phyloP scores from a whole-genome alignment of 2,329 filamentous ascomycete species.

The Coleophoma eucalyptorum region DNA sequence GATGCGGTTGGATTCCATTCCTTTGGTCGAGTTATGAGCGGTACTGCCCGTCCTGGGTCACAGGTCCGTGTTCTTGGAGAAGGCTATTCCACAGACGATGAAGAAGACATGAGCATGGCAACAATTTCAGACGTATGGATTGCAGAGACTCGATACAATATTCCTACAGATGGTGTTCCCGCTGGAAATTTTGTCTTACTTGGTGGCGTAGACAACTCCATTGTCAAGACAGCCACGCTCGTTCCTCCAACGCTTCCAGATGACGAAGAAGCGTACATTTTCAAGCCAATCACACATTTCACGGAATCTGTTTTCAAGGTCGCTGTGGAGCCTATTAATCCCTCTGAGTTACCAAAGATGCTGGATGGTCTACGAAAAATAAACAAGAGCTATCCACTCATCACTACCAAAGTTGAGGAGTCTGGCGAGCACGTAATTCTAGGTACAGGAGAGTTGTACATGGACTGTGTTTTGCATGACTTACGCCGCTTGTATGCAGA shows the following conservation, averaged over 20 bases:
- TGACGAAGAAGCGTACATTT: conserved; percentile 91
- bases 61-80: conserved; percentile 91
- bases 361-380: conserved; percentile 93
- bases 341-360: conserved; percentile 98
- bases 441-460: conserved; percentile 97
- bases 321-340: conserved; percentile 96
- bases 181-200: conserved; percentile 94
- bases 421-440: conserved; percentile 94
- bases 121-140: conserved; percentile 86
- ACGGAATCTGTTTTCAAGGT: conserved; percentile 98
- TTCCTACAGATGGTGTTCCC: conserved; percentile 85
- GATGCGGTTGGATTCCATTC: conserved; percentile 91
- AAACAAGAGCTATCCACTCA: conserved; percentile 95
- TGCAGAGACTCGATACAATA: conserved; percentile 87
- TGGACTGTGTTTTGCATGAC: conserved; percentile 98
- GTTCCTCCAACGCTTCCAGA: conserved; percentile 77
- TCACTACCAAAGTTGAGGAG: conserved; percentile 96
- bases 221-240: conserved; percentile 94
- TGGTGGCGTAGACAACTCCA: conserved; percentile 92
- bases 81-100: conserved; percentile 92
- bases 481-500: conserved; percentile 90
- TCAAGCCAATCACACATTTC: conserved; percentile 88
- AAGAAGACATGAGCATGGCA: conserved; percentile 92
- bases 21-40: conserved; percentile 89
- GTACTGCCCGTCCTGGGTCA: conserved; percentile 76